Evolutionary conservation across 2,329 filamentous ascomycete genomes (phyloP).

Genomic region (Pestalotiopsis sp.): DNA sequence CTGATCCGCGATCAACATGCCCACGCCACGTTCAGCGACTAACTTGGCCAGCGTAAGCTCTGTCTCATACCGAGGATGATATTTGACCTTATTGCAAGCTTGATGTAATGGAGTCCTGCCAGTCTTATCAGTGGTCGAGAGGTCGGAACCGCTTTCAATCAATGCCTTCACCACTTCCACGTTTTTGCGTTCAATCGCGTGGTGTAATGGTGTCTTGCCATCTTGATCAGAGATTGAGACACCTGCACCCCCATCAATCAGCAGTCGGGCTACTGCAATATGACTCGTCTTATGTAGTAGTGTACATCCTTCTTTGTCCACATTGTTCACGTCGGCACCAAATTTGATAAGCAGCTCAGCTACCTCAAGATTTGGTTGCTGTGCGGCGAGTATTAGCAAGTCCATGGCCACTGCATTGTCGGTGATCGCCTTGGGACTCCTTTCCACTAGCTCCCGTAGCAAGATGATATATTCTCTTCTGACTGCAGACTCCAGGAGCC

Average conservation of each 20-base stretch:
- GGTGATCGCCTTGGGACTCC: not conserved
- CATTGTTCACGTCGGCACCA: not conserved
- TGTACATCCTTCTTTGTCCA: not conserved
- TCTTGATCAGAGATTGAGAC: not conserved
- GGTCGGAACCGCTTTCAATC: not conserved
- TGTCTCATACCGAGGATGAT: not conserved
- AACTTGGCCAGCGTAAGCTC: not conserved
- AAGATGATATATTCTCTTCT: not conserved
- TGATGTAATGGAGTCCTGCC: not conserved
- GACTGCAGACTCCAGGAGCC: not conserved
- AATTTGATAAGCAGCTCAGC: not conserved
- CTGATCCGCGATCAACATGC: constrained; percentile 30
- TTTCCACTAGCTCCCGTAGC: not conserved
- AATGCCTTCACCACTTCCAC: not conserved
- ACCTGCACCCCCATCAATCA: not conserved
- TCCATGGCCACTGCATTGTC: too few relatives aligned
- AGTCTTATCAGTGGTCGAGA: not conserved
- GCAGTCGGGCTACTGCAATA: not conserved
- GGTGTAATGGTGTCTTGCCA: not conserved
- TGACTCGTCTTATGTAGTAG: not conserved
- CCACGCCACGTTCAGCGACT: constrained; percentile 14
- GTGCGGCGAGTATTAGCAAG: too few relatives aligned
- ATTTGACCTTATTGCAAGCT: not conserved
- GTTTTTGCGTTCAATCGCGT: not conserved
- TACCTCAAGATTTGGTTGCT: too few relatives aligned